Evolutionary conservation across 257 asterid species (phyloP), one percentile per base, ranked within the genome.

Genomic region (Paraleonurus japonicus): DNA sequence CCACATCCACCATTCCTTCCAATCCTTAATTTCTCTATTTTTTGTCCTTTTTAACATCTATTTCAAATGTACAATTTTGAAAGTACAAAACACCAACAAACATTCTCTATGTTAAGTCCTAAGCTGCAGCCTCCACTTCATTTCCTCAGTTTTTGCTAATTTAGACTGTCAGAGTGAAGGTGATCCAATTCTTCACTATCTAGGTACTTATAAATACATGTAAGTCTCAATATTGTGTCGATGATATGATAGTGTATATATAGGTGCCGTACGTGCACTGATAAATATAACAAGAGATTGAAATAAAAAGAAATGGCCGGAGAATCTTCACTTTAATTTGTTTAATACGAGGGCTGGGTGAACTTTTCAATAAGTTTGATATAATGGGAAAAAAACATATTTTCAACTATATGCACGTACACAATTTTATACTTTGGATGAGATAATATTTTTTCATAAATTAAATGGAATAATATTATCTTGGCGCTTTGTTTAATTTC

Each of bases 1-100:
- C 83, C 83, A 79, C 75, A 72, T 60, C 81, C 78, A 59, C 35
- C 78, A 65, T 71, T 7, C 65, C 22, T 41, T 35, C 68, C 65
- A 61, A 66, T 78, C 78, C 71, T 63, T 35, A 7, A 35, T 35
- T 53, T 62, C 59, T 43, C 7, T 43, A 4, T 45, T n/a, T 5
- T 45, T 35, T 61, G 22, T 1, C 7, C 26, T 51, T 51, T 7
- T 17, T 57, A 13, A 1, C 5, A 5, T 4, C 9, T 61, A 59
- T 5, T 71, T 70, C 57, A 28, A 53, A 51, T 61, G 61, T 63
- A 45, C 77, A 77, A 65, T 20, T 65, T 47, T 43, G 2, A 43
- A 66, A 74, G 69, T 62, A 48, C 39, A 68, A 54, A 28, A 24
- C 48, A 50, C 66, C 67, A 48, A 39, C 47, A 54, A 39, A 67